Base-by-base conservation (phyloP, 768 basidiomycete species). In the Suillus decipiens region DNA sequence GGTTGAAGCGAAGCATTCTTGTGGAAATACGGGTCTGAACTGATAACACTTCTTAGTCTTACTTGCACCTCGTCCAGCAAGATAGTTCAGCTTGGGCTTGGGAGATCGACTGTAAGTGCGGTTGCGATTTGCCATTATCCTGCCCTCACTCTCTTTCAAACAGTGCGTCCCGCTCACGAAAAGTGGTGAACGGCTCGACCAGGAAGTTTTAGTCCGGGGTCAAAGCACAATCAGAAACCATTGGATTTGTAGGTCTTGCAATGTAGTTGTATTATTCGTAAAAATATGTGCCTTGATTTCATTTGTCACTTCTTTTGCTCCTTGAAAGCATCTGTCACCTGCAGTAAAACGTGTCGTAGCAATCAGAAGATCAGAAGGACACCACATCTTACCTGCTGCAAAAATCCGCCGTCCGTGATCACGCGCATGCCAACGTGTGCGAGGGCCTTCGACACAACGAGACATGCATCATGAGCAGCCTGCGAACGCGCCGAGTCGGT, bases 61-160 rank as follows among this genome's bases (percentile, higher is more conserved):
- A 91, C 68, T 75, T 89, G 39, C 84, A 83, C 70, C 84, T 93
- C 22, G 82, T 78, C 8, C 82, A 85, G 58, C 91, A 92, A 75
- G 88, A 89, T 59, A 81, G 84, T 34, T 88, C 88, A 45, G 83
- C 88, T 7, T 89, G 84, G 88, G 87, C 89, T 10, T 93, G 89
- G 89, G 90, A 92, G 70, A 79, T 93, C 34, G 90, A 92, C 66
- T 77, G 90, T 91, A 69, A 78, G 89, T 76, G 3, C 57, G 22
- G 28, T 50, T 50, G 37, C 3, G 41, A 1, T 51, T 42, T 14
- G 6, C 11, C 28, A 41, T 39, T 57, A 57, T 22, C 8, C 1
- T 31, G n/a, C 33, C 14, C 6, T 37, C 14, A 39, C 60, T 0
- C 58, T 57, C 6, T 31, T n/a, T 34, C 33, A 33, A 28, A 24